Conservation (phyloP, 345 rosid species). For the Eucalyptus grandis region DNA sequence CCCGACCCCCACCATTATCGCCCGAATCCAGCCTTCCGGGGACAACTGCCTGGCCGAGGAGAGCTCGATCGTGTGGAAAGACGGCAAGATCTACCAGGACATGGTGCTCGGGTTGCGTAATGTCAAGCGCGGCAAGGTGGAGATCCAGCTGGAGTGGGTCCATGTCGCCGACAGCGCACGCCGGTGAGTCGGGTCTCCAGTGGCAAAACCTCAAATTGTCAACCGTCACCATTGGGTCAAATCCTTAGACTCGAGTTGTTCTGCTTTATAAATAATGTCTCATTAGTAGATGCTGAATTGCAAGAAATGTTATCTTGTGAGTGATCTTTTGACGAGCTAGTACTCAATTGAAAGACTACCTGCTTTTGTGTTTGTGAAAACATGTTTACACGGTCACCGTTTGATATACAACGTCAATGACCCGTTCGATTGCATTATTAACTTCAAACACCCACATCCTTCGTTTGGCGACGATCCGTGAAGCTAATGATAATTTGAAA, state of each 20-base stretch:
- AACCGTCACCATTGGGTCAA: too few species aligned
- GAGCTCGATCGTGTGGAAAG: conserved; percentile 26
- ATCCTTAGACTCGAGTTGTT: background rate
- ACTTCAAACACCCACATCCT: background rate
- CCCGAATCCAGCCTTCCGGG: conserved; percentile 25
- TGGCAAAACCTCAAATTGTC: background rate
- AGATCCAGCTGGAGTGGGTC: conserved; percentile 63
- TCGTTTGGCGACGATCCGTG: background rate
- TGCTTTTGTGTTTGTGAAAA: background rate
- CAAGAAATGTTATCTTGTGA: background rate
- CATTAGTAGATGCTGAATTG: background rate
- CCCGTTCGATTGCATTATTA: background rate
- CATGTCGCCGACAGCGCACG: conserved; percentile 6
- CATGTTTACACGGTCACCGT: background rate
- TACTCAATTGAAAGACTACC: background rate
- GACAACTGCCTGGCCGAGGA: conserved; percentile 46
- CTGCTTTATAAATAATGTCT: background rate
- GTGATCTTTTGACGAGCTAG: background rate
- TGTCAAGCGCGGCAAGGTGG: conserved; percentile 54
- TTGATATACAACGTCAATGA: too few species aligned
- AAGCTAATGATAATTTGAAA: background rate
- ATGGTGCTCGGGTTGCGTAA: conserved; percentile 42
- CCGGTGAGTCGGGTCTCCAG: background rate
- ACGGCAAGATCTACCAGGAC: conserved; percentile 44
- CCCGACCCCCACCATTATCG: conserved; percentile 42